These are phyloP conservation scores for Diplodia mutila DNA, from an alignment of 2,329 filamentous ascomycete genomes.

Conservation along the genomic window DNA sequence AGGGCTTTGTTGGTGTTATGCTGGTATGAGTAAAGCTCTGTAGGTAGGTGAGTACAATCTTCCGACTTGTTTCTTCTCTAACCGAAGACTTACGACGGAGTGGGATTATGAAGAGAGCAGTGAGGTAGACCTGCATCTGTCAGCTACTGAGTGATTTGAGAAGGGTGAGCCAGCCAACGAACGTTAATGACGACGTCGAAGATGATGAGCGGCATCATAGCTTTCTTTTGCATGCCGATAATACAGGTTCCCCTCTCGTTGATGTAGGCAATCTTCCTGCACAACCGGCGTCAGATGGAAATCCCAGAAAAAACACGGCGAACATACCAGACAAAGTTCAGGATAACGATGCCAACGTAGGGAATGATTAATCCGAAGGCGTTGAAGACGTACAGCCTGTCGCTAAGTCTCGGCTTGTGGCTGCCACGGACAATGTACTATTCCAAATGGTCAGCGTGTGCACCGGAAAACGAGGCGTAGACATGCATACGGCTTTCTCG, in stretches of 20 bases:
- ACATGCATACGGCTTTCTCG: constrained; percentile 12
- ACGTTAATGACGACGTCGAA: constrained; percentile 65
- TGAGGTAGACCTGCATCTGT: constrained; percentile 55
- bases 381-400: constrained; percentile 25
- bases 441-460: neutral
- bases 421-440: constrained; percentile 19
- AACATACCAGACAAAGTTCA: constrained; percentile 18
- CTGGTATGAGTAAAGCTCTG: constrained; percentile 22
- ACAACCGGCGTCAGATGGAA: neutral
- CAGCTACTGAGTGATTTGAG: neutral
- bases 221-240: constrained; percentile 63
- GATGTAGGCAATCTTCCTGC: constrained; percentile 61
- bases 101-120: constrained; percentile 65
- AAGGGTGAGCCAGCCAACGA: neutral
- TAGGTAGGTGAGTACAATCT: neutral
- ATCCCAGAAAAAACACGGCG: neutral
- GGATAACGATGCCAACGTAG: constrained; percentile 13
- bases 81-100: constrained; percentile 45
- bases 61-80: too few relatives aligned
- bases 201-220: constrained; percentile 64
- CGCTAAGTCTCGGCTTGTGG: constrained; percentile 10
- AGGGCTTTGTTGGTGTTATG: constrained; percentile 16
- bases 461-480: neutral
- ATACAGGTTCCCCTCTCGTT: constrained; percentile 54
- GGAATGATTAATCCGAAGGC: constrained; percentile 11